A percentile compares a stretch with the other conserved stretches of the same genome.
Conservation (phyloP, 2,329 filamentous ascomycete species). For the Zymoseptoria ardabiliae region DNA sequence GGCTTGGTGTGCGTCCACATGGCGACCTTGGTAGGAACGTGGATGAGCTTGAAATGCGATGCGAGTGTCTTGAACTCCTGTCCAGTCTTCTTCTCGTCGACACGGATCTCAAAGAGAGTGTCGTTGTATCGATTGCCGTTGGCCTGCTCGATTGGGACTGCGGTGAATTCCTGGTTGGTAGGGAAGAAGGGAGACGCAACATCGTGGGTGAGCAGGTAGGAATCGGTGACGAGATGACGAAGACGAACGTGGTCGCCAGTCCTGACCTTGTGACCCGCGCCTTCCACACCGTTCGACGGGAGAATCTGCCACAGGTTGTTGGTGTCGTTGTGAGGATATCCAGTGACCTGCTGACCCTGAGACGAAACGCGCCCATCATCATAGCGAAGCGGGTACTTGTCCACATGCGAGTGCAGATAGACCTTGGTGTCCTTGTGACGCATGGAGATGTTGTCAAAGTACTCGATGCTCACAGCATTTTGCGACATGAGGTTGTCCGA, state of each 20-base stretch:
- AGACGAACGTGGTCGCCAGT: constrained; percentile 83
- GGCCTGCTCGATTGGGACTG: constrained; percentile 64
- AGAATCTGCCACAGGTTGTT: constrained; percentile 98
- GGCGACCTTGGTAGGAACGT: constrained; percentile 89
- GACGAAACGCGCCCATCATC: constrained; percentile 96
- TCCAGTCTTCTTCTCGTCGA: constrained; percentile 73
- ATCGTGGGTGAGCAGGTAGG: constrained; percentile 83
- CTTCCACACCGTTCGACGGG: constrained; percentile 52
- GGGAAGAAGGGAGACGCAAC: constrained; percentile 94
- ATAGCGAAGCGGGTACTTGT: constrained; percentile 86
- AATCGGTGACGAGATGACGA: constrained; percentile 78
- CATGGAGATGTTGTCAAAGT: constrained; percentile 80
- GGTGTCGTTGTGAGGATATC: constrained; percentile 95
- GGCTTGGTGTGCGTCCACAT: constrained; percentile 98
- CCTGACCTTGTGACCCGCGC: constrained; percentile 58
- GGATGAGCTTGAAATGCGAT: constrained; percentile 91
- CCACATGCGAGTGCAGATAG: constrained; percentile 87
- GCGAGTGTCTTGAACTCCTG: constrained; percentile 87
- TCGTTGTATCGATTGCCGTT: constrained; percentile 71
- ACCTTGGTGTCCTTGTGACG: constrained; percentile 96
- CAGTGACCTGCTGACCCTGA: constrained; percentile 93
- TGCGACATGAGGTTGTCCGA: constrained; percentile 90
- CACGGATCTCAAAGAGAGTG: constrained; percentile 83
- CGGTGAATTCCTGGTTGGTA: constrained; percentile 98
- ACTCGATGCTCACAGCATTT: constrained; percentile 78